A percentile compares a stretch with the other conserved stretches of the same genome.
phyloP scores from a whole-genome alignment of 352 stramenopile species.

The Pythium scleroteichum region DNA sequence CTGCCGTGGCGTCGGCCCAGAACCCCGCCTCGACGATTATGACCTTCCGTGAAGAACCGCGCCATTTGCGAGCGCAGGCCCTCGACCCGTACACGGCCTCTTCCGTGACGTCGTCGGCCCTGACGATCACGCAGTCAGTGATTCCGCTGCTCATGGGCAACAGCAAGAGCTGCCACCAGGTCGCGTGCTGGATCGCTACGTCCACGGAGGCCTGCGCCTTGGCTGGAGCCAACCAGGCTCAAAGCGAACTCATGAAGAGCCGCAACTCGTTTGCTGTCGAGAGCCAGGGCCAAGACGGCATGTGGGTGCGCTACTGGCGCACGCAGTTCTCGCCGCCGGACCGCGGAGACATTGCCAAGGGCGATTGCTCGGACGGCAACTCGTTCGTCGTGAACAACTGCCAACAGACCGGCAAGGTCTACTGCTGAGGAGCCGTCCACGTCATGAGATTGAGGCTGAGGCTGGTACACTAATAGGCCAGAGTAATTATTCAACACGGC shows the following conservation, averaged over 20 bases:
- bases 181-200: slow-evolving; percentile 10
- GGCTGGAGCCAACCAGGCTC: slow-evolving; percentile 7
- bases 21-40: background rate
- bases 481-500: too few relatives aligned
- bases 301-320: slow-evolving; percentile 21
- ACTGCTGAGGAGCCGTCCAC: slow-evolving; percentile 2
- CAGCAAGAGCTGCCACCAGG: slow-evolving; percentile 10
- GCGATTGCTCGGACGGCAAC: background rate
- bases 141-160: background rate
- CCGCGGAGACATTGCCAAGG: slow-evolving; percentile 3
- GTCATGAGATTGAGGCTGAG: too few relatives aligned
- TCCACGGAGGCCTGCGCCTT: slow-evolving; percentile 1
- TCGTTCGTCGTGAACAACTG: slow-evolving; percentile 16
- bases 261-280: slow-evolving; percentile 16
- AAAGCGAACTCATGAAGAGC: slow-evolving; percentile 5
- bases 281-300: background rate
- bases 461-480: too few relatives aligned
- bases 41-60: background rate
- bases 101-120: slow-evolving; percentile 1
- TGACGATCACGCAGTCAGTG: slow-evolving; percentile 3
- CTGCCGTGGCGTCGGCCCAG: background rate
- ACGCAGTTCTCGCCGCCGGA: slow-evolving; percentile 14
- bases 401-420: slow-evolving; percentile 8
- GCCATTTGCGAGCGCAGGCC: too few relatives aligned
- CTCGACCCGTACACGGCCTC: background rate